These are phyloP conservation scores for Leucaena leucocephala DNA, from an alignment of 306 rosid genomes.

Conservation along the genomic window DNA sequence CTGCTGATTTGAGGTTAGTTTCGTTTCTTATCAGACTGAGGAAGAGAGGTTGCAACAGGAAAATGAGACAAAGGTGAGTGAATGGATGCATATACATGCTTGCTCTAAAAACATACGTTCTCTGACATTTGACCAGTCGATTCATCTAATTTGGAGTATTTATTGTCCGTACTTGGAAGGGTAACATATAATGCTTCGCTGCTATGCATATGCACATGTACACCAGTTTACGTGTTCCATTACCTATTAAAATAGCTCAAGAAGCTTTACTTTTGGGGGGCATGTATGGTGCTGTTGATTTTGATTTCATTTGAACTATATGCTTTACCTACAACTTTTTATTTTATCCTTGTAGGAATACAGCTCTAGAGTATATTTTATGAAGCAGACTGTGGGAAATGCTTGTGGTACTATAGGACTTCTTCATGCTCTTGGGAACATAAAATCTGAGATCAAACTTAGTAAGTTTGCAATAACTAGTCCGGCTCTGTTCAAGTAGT, in stretches of 20 bases:
- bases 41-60: constrained; percentile 81
- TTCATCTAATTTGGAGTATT: constrained; percentile 13
- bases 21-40: constrained; percentile 63
- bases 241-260: constrained; percentile 1
- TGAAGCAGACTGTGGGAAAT: constrained; percentile 78
- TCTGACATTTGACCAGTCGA: background rate
- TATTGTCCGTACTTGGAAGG: constrained; percentile 3
- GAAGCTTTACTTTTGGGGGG: constrained; percentile 22
- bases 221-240: constrained; percentile 2
- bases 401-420: constrained; percentile 85
- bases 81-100: constrained; percentile 18
- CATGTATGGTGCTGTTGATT: background rate
- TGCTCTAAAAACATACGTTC: background rate
- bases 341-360: constrained; percentile 47
- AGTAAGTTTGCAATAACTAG: constrained; percentile 44
- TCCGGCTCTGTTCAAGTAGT: background rate
- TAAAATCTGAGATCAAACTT: constrained; percentile 64
- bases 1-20: constrained; percentile 32
- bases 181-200: background rate
- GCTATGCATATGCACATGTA: background rate
- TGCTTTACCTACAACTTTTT: constrained; percentile 8
- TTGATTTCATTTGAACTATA: background rate
- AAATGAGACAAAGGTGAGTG: constrained; percentile 56
- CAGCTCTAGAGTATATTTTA: constrained; percentile 52
- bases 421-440: constrained; percentile 78